Evolutionary conservation across 2,329 filamentous ascomycete species (phyloP), one percentile per base, ranked within the genome.

Genomic region (Colletotrichum sublineola): DNA sequence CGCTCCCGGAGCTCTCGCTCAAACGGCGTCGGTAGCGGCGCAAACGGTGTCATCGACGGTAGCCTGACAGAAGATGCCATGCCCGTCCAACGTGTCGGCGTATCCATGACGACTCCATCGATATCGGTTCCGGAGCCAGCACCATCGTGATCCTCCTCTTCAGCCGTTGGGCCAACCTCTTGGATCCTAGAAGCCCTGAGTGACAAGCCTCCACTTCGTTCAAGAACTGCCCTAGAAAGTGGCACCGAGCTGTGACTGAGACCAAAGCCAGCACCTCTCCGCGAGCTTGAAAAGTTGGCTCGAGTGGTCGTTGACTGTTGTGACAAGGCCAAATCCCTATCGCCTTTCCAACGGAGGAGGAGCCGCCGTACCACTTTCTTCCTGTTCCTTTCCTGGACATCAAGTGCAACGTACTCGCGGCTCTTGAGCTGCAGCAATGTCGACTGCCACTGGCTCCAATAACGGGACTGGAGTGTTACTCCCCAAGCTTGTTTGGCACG

Each of bases 71-170:
- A 79, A 40, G 82, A 78, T 8, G 82, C 78, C 63, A 82, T 78
- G 4, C 86, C 83, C 3, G 84, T 85, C 81, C 84, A 83, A 62
- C 84, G 84, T n/a, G 84, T 86, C 2, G 85, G 85, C 9, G 85
- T 87, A 60, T 82, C 81, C 18, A 83, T 67, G 15, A 72, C 33
- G 4, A 68, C 56, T 36, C 60, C 50, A 36, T 66, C 58, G 8
- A 42, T 55, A 24, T 72, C 72, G 20, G 33, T 48, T 15, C 63
- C 73, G 11, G 64, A 63, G 8, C 46, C 64, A 20, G 42, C 33
- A n/a, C 55, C 67, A 20, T 70, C 70, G 15, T 71, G 62, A 33
- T 74, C 71, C 56, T 74, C 71, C 15, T 74, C 73, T 29, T 63
- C 63, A 3, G 48, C 52, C 12, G 62, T 46, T 31, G 63, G 67